These are phyloP conservation scores for Linnemannia zychae DNA, from an alignment of 192 early-diverging fungal species.

Conservation along the genomic window DNA sequence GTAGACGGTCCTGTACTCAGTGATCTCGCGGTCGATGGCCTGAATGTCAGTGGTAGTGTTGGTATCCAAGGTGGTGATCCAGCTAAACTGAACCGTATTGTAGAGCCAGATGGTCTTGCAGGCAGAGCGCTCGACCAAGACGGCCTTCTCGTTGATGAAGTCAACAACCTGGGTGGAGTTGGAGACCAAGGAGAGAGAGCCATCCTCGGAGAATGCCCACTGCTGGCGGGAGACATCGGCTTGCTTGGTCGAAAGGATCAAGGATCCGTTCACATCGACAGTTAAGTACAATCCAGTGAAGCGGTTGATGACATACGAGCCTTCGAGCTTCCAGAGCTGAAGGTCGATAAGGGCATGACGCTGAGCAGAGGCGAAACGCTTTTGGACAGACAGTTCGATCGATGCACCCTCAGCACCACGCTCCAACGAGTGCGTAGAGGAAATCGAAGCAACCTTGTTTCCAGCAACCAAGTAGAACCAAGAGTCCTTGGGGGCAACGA, in stretches of 20 bases:
- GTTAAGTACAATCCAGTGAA: constrained; percentile 49
- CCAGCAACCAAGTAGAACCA: constrained; percentile 54
- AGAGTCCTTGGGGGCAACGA: constrained; percentile 32
- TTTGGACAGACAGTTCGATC: constrained; percentile 29
- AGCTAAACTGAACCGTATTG: constrained; percentile 26
- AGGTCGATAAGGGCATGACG: constrained; percentile 47
- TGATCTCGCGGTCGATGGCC: constrained; percentile 31
- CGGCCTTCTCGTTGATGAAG: constrained; percentile 50
- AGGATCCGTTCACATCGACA: constrained; percentile 4
- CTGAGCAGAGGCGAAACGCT: constrained; percentile 37
- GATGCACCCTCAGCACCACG: constrained; percentile 31
- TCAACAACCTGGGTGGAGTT: constrained; percentile 41
- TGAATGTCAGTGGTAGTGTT: constrained; percentile 18
- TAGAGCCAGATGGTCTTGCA: constrained; percentile 51
- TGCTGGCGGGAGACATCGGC: constrained; percentile 40
- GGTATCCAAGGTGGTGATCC: constrained; percentile 28
- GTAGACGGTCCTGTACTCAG: constrained; percentile 55
- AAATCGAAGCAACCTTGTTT: constrained; percentile 40
- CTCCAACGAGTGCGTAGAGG: constrained; percentile 26
- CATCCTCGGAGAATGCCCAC: constrained; percentile 51
- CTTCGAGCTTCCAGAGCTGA: constrained; percentile 54
- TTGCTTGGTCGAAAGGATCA: constrained; percentile 39
- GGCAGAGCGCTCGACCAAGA: constrained; percentile 48
- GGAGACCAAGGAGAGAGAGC: constrained; percentile 36
- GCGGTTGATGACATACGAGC: constrained; percentile 45